Evolutionary conservation across 2,329 filamentous ascomycete genomes (phyloP).

Genomic region (Exophiala phaeomuriformis): DNA sequence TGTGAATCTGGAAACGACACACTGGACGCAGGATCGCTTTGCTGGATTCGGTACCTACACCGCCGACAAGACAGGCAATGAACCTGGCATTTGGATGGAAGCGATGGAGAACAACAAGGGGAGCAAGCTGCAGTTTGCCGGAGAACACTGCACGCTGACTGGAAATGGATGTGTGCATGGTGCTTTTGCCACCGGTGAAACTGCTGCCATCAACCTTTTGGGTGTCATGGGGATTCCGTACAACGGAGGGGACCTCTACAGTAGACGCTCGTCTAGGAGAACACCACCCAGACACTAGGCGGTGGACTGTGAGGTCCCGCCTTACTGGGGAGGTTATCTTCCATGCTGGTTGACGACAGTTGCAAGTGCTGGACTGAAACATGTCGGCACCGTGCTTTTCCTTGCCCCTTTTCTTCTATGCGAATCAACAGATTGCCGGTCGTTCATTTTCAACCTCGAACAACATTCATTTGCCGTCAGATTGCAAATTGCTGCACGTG

Average conservation of each 20-base stretch:
- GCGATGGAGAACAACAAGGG: conserved; percentile 35
- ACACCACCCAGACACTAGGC: conserved; percentile 19
- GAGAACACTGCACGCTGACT: conserved; percentile 36
- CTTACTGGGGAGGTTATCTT: conserved; percentile 9
- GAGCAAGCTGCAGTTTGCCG: conserved; percentile 38
- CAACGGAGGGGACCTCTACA: conserved; percentile 30
- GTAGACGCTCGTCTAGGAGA: conserved; percentile 16
- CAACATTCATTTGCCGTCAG: background rate
- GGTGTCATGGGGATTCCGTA: conserved; percentile 32
- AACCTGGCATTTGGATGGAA: conserved; percentile 33
- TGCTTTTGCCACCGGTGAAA: conserved; percentile 40
- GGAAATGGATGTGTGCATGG: conserved; percentile 42
- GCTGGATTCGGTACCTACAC: conserved; percentile 40
- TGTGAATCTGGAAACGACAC: conserved; percentile 38
- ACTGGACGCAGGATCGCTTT: conserved; percentile 40
- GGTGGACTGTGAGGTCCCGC: background rate
- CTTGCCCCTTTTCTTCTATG: background rate
- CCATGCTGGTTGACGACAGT: conserved; percentile 9
- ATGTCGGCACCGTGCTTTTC: conserved; percentile 12
- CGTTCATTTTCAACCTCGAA: background rate
- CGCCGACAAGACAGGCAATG: conserved; percentile 41
- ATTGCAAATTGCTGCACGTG: too few species aligned
- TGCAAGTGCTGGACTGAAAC: conserved; percentile 16
- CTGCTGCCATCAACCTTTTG: conserved; percentile 37
- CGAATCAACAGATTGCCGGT: background rate